Evolutionary conservation across 495 filamentous ascomycete genomes (phyloP), one percentile per base, ranked within the genome.

Genomic region (Podospora tetraspora): DNA sequence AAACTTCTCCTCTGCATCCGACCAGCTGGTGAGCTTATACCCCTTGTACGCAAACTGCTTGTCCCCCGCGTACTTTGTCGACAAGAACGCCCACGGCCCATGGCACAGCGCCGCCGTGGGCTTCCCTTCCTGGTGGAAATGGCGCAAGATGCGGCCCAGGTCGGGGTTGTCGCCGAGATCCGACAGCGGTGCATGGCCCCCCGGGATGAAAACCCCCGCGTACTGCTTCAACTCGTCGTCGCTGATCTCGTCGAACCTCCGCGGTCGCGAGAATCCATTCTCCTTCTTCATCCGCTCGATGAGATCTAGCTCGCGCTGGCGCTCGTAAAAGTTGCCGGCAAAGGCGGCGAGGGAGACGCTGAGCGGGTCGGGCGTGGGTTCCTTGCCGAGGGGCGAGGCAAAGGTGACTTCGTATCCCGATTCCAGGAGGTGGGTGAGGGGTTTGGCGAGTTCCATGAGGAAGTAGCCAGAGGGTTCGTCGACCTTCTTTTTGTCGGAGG

Each of bases 271-370:
- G 24, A 66, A 66, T 30, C 64, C 64, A 27, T 66, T 66, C 19
- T 66, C 64, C 56, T 56, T 52, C 64, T 66, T 66, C 64, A 66
- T 66, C 56, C 25, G 2, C 22, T 66, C 64, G 19, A 66, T 66
- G 10, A 66, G 64, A 27, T 66, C 64, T 1, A 37, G 19, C 56
- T 66, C 64, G 64, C 64, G 64, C 64, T 60, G 23, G 52, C 64
- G 64, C n/a, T 66, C 64, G 64, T 66, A 66, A 25, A 66, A 66
- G 64, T 66, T 66, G 52, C 64, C 64, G 64, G 64, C 64, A 29
- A 66, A 66, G 64, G 64, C 64, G 56, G 64, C 64, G 57, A 66
- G 64, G 57, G 56, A 59, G 10, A 66, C 22, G 43, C 52, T 59
- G 11, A 66, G 57, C 21, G 64, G 64, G 22, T 66, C 64, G 56